Evolutionary conservation across 495 filamentous ascomycete genomes (phyloP).

Genomic region (Xylaria grammica): DNA sequence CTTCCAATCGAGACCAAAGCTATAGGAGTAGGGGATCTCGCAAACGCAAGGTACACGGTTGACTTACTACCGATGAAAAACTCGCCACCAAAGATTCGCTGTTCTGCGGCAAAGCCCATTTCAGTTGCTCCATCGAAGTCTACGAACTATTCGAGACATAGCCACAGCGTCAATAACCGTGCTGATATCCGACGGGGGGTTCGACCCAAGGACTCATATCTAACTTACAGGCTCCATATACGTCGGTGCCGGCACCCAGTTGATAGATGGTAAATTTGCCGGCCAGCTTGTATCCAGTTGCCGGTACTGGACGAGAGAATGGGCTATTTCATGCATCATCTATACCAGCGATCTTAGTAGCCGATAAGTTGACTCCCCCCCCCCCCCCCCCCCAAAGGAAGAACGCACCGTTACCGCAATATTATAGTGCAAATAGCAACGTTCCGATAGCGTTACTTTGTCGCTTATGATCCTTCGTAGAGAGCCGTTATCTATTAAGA

Average conservation of each 20-base stretch:
- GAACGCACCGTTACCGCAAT: not conserved
- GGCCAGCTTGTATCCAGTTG: not conserved
- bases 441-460: not conserved
- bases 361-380: no score
- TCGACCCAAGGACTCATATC: no score
- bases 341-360: not conserved
- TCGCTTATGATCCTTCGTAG: not conserved
- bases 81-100: conserved; percentile 12
- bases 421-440: not conserved
- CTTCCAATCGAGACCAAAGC: not conserved
- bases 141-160: not conserved
- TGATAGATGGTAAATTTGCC: not conserved
- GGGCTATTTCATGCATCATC: not conserved
- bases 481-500: not conserved
- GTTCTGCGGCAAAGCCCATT: conserved; percentile 12
- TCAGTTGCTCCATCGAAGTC: not conserved
- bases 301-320: not conserved
- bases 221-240: not conserved
- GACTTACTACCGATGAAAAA: not conserved
- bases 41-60: not conserved
- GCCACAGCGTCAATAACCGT: not conserved
- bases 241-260: not conserved
- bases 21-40: not conserved
- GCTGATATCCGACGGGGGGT: not conserved
- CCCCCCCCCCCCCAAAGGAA: no score